Evolutionary conservation across 2,329 filamentous ascomycete species (phyloP).

Genomic region (Aspergillus uvarum): DNA sequence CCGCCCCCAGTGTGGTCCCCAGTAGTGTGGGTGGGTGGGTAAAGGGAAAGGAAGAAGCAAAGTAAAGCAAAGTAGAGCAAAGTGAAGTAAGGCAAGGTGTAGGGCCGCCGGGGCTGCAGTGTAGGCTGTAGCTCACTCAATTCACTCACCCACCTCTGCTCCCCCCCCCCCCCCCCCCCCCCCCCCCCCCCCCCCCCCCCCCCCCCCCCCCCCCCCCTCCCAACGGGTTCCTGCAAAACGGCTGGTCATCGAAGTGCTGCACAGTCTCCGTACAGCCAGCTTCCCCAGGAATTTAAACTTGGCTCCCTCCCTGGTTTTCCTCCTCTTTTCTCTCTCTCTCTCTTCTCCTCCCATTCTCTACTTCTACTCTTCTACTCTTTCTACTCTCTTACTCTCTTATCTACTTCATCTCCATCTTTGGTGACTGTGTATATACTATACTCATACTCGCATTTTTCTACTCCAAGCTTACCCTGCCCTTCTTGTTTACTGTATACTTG

Average conservation of each 20-base stretch:
- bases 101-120: no score
- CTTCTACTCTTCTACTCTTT: constrained; percentile 3
- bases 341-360: constrained; percentile 1
- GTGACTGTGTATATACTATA: neutral
- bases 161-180: constrained; percentile 11
- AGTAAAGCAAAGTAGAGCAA: constrained; percentile 5
- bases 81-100: neutral
- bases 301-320: neutral
- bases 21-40: constrained; percentile 4
- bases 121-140: neutral
- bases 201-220: constrained; percentile 14
- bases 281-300: constrained; percentile 7
- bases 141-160: neutral
- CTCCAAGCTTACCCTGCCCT: neutral
- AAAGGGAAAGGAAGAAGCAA: constrained; percentile 6
- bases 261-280: neutral
- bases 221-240: constrained; percentile 15
- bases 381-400: neutral
- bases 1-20: constrained; percentile 6
- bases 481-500: constrained; percentile 7
- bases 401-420: constrained; percentile 3
- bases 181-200: constrained; percentile 14
- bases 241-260: constrained; percentile 12
- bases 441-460: neutral
- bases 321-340: constrained; percentile 2